These are phyloP conservation scores for Theobroma cacao DNA, from an alignment of 345 rosid species.

Conservation along the genomic window DNA sequence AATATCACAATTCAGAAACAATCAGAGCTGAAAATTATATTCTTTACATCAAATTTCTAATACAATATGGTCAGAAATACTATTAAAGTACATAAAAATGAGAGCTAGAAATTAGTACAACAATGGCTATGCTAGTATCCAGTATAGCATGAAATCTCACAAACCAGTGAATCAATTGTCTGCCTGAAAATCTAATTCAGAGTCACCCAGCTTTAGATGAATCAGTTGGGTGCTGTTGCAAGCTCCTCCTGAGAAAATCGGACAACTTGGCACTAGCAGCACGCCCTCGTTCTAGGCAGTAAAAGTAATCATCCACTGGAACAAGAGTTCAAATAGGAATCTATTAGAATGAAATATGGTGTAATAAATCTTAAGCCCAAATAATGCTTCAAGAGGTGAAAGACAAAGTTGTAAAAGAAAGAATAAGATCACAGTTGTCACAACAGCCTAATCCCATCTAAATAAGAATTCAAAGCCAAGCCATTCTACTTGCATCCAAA, in stretches of 20 bases:
- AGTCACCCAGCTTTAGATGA: slow-evolving; percentile 29
- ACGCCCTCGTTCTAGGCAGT: slow-evolving; percentile 65
- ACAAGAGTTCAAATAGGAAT: slow-evolving; percentile 9
- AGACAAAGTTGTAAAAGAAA: background rate
- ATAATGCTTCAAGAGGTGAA: background rate
- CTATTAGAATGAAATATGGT: background rate
- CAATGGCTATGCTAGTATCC: background rate
- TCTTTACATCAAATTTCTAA: background rate
- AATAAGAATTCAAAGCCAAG: background rate
- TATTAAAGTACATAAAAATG: background rate
- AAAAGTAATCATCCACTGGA: slow-evolving; percentile 71
- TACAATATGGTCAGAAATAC: background rate
- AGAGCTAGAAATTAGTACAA: background rate
- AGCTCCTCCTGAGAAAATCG: slow-evolving; percentile 71
- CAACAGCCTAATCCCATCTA: background rate
- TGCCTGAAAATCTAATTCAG: background rate
- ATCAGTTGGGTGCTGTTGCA: slow-evolving; percentile 52
- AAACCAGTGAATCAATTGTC: background rate
- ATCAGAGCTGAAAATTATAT: background rate
- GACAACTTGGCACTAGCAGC: slow-evolving; percentile 71
- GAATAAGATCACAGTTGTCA: background rate
- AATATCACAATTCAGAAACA: background rate
- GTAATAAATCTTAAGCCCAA: background rate
- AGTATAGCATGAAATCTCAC: background rate
- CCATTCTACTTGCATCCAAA: background rate